phyloP scores from a whole-genome alignment of 352 stramenopile genomes.

The Pythium rishiriense region DNA sequence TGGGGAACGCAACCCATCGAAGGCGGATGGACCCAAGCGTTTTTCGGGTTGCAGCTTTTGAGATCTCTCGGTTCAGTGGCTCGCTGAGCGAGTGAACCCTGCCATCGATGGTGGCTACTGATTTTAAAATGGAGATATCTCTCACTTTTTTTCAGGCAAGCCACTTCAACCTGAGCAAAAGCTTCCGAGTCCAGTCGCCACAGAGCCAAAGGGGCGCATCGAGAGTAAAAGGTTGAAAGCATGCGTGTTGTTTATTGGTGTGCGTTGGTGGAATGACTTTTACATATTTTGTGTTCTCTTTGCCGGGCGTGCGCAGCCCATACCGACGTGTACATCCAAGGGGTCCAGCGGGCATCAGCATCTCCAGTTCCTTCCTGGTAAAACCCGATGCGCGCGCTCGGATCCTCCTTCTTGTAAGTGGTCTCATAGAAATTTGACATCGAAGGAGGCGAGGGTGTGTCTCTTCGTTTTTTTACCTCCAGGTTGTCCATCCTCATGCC shows the following conservation, averaged over 20 bases:
- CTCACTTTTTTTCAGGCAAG: too few species aligned
- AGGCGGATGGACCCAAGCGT: too few species aligned
- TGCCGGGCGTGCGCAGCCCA: neutral
- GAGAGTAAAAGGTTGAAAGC: too few species aligned
- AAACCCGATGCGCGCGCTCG: neutral
- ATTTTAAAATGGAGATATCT: too few species aligned
- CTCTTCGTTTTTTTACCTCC: neutral
- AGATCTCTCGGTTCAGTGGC: neutral
- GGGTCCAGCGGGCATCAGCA: too few species aligned
- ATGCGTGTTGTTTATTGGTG: neutral
- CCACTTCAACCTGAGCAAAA: too few species aligned
- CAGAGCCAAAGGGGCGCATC: too few species aligned
- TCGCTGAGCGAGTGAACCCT: too few species aligned
- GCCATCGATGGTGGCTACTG: too few species aligned
- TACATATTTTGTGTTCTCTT: constrained; percentile 1
- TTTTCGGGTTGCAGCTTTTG: too few species aligned
- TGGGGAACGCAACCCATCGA: too few species aligned
- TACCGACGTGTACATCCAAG: neutral
- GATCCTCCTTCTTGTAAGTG: neutral
- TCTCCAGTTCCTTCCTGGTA: constrained; percentile 14
- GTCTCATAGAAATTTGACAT: constrained; percentile 2
- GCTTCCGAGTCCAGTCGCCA: too few species aligned
- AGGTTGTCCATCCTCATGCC: neutral
- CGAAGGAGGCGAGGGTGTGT: neutral
- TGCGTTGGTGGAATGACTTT: constrained; percentile 6